A percentile compares a stretch with the other conserved stretches of the same genome.
These are phyloP conservation scores for Castanea mollissima DNA, from an alignment of 306 rosid genomes.

Conservation along the genomic window DNA sequence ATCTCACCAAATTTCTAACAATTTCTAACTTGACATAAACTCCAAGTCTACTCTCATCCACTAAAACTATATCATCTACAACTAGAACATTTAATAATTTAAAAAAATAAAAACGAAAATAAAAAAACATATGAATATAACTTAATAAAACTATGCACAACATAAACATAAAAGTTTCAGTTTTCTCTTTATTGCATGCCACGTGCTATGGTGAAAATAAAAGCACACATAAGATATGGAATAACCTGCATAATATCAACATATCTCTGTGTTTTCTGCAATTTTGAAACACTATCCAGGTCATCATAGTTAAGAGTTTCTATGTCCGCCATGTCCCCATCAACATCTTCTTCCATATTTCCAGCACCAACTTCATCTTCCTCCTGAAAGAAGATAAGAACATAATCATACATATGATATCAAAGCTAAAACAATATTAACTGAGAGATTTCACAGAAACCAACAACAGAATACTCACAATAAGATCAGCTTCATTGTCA, in stretches of 20 bases:
- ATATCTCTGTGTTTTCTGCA: conserved; percentile 84
- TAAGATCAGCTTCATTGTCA: conserved; percentile 74
- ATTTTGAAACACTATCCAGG: conserved; percentile 88
- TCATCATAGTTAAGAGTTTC: conserved; percentile 90
- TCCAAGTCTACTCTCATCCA: too few relatives aligned
- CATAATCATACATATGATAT: background rate
- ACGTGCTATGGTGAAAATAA: background rate
- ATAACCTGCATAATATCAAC: conserved; percentile 74
- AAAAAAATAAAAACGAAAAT: background rate
- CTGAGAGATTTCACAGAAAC: background rate
- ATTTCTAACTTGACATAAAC: too few relatives aligned
- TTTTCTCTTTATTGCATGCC: background rate
- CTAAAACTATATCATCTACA: too few relatives aligned
- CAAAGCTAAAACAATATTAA: background rate
- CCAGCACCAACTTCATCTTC: conserved; percentile 57
- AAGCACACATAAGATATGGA: background rate
- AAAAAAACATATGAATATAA: background rate
- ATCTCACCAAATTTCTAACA: too few relatives aligned
- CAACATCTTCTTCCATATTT: conserved; percentile 91
- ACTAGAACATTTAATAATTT: too few relatives aligned
- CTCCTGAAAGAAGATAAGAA: conserved; percentile 33
- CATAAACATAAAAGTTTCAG: background rate
- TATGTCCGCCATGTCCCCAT: conserved; percentile 84
- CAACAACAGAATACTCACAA: conserved; percentile 36
- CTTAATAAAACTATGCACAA: conserved; percentile 9